Base-by-base conservation (phyloP, 2,329 filamentous ascomycete genomes). In the Sarocladium oryzae region DNA sequence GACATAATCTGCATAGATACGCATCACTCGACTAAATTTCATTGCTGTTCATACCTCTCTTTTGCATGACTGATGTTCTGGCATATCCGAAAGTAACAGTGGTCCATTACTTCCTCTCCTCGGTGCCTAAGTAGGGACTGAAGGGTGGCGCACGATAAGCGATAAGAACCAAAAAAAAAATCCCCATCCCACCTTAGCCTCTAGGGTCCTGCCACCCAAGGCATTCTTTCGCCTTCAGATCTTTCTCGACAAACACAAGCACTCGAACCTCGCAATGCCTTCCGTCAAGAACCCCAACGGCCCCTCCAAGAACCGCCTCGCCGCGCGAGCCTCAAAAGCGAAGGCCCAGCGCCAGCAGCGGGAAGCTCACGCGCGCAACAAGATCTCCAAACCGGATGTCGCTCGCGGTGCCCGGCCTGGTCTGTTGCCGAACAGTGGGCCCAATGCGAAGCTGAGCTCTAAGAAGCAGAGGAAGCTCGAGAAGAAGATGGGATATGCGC, bases 251-350 rank as follows among this genome's bases (percentile, higher is more conserved):
- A 28, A 3, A 21, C 21, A 8, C 40, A 45, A 45, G 7, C 11
- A 38, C 21, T 28, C 4, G 20, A 40, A 43, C 4, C 16, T 11
- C 43, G 33, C 4, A 15, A 48, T 48, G 43, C 43, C 43, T 32
- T 81, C 77, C 45, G 73, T 79, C 58, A 76, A 76, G 56, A 82
- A 80, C 67, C 78, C 78, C 60, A 82, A 82, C 71, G 71, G 69
- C 43, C 70, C 71, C 9, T 80, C 76, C 50, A 74, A 74, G 60
- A 79, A 79, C 70, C 73, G 77, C 13, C 65, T 75, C 35, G 69
- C 68, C 16, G 74, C 75, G 32, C 69, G 70, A 54, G 69, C 71
- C 18, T 68, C 73, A 50, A 73, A 66, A 56, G 65, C 67, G 36
- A 70, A 69, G 50, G 75, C 76, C 56, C 60, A 65, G 45, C 63